Percentiles rank a stretch among this genome's conserved stretches.
Conservation (phyloP, 768 basidiomycete genomes). For the Hortiboletus campestris region DNA sequence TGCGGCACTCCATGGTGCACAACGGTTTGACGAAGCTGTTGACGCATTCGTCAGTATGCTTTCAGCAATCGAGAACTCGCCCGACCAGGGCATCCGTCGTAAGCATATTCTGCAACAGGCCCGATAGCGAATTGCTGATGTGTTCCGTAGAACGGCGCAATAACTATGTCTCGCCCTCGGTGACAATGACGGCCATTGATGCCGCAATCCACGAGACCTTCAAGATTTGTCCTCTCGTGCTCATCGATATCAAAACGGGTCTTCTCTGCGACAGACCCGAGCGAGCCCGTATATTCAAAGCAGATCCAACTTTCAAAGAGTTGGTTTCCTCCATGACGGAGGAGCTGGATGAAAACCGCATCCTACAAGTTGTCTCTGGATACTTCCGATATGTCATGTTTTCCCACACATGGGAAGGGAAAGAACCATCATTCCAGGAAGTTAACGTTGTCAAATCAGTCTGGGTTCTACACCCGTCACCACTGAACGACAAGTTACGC, state of each 20-base stretch:
- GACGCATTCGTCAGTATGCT: constrained; percentile 3
- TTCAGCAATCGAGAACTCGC: constrained; percentile 3
- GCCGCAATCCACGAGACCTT: background rate
- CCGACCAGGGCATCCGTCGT: constrained; percentile 1
- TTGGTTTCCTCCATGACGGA: constrained; percentile 8
- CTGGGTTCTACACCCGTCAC: constrained; percentile 1
- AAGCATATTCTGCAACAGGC: background rate
- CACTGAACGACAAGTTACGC: constrained; percentile 5
- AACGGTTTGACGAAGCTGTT: constrained; percentile 6
- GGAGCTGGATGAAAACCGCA: constrained; percentile 6
- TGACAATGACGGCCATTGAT: background rate
- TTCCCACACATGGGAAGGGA: constrained; percentile 15
- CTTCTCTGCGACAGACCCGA: constrained; percentile 7
- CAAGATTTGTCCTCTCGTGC: constrained; percentile 6
- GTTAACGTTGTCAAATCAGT: constrained; percentile 9
- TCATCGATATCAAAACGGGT: constrained; percentile 9
- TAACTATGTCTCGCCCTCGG: background rate
- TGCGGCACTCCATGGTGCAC: constrained; percentile 6
- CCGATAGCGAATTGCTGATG: background rate
- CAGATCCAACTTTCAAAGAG: constrained; percentile 6
- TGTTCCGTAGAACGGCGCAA: background rate
- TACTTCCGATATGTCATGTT: constrained; percentile 17
- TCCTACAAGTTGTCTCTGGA: constrained; percentile 1
- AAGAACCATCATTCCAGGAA: constrained; percentile 14
- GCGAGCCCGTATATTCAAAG: constrained; percentile 6